These are phyloP conservation scores for Sesbania bispinosa DNA, from an alignment of 306 rosid species.

Conservation along the genomic window DNA sequence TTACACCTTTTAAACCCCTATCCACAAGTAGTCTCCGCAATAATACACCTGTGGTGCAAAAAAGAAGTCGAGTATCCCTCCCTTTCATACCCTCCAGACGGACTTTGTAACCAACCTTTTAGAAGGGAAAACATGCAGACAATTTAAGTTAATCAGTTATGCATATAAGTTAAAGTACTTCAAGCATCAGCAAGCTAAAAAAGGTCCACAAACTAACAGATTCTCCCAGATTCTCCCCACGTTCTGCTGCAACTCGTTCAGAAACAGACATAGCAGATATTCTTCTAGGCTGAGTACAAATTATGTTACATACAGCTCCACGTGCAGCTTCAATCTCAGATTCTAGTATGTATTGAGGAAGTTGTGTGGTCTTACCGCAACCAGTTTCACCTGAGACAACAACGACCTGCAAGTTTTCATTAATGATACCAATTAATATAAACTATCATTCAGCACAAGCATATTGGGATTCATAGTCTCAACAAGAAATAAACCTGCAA, in stretches of 20 bases:
- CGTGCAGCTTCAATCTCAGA: conserved; percentile 72
- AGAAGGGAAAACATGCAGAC: conserved; percentile 23
- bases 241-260: conserved; percentile 95
- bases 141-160: conserved; percentile 3
- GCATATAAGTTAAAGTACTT: conserved; percentile 8
- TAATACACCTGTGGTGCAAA: conserved; percentile 96
- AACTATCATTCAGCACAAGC: conserved; percentile 27
- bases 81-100: conserved; percentile 94
- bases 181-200: conserved; percentile 23
- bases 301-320: conserved; percentile 81
- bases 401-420: conserved; percentile 57
- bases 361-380: conserved; percentile 98
- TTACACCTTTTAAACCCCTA: conserved; percentile 76
- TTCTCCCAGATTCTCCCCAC: conserved; percentile 96
- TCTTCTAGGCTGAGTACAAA: conserved; percentile 97
- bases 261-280: conserved; percentile 99
- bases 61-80: conserved; percentile 88
- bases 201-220: conserved; percentile 64
- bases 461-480: conserved; percentile 11
- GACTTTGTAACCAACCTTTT: conserved; percentile 94
- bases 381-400: conserved; percentile 97
- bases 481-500: conserved; percentile 13
- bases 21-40: conserved; percentile 89
- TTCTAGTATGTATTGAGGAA: conserved; percentile 95
- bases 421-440: conserved; percentile 20